These are phyloP conservation scores for Aspergillus vadensis DNA, from an alignment of 2,329 filamentous ascomycete genomes.

Conservation along the genomic window DNA sequence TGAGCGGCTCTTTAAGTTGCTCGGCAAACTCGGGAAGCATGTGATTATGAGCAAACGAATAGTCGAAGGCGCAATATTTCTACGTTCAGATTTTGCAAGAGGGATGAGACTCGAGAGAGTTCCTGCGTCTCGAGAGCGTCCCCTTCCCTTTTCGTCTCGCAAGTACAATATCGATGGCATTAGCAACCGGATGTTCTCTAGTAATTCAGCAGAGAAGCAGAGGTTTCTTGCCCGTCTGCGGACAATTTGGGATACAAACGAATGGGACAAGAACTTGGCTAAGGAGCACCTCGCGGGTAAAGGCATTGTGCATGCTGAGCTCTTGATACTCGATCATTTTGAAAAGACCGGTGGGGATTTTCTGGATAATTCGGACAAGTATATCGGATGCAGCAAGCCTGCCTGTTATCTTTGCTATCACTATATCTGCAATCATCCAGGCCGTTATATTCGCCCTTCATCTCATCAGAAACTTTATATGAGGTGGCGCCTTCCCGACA, in stretches of 20 bases:
- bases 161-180: constrained; percentile 1
- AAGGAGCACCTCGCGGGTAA: not conserved
- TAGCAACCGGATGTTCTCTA: not conserved
- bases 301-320: constrained; percentile 4
- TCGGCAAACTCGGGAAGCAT: constrained; percentile 11
- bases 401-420: constrained; percentile 12
- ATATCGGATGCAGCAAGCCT: constrained; percentile 12
- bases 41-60: constrained; percentile 6
- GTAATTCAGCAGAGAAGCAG: not conserved
- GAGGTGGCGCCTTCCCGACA: constrained; percentile 7
- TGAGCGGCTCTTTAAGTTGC: constrained; percentile 6
- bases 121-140: not conserved
- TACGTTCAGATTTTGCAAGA: not conserved
- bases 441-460: not conserved
- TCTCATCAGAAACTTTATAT: constrained; percentile 7
- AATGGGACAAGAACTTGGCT: not conserved
- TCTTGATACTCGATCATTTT: not conserved
- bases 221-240: not conserved
- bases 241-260: not conserved
- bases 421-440: constrained; percentile 8
- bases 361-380: constrained; percentile 7
- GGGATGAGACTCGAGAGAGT: not conserved
- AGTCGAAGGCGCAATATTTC: not conserved
- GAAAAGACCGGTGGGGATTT: constrained; percentile 1
- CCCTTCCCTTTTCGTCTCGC: not conserved